Evolutionary conservation across 352 stramenopile species (phyloP).

Genomic region (Phytophthora ohioensis): DNA sequence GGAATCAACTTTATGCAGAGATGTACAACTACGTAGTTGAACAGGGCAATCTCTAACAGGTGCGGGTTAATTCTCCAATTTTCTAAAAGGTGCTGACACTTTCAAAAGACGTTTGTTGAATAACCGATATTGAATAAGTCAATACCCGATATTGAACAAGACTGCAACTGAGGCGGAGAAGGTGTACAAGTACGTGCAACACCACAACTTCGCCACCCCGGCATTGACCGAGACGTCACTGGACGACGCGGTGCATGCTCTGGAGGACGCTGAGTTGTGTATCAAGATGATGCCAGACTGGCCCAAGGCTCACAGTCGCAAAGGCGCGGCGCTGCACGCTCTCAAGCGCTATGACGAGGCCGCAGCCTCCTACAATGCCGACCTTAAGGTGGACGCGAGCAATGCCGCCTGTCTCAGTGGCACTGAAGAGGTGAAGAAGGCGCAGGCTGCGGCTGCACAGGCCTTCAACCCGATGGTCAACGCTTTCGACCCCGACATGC

Average conservation of each 20-base stretch:
- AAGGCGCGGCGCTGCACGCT: slow-evolving; percentile 97
- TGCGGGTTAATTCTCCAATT: too few relatives aligned
- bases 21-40: too few relatives aligned
- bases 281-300: slow-evolving; percentile 96
- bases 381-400: slow-evolving; percentile 90
- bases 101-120: too few relatives aligned
- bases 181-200: too few relatives aligned
- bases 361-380: slow-evolving; percentile 83
- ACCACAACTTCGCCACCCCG: too few relatives aligned
- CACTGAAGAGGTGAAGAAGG: slow-evolving; percentile 94
- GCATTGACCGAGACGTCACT: slow-evolving; percentile 52
- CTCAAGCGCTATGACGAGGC: slow-evolving; percentile 90
- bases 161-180: too few relatives aligned
- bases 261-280: slow-evolving; percentile 97
- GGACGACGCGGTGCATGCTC: slow-evolving; percentile 91
- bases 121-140: too few relatives aligned
- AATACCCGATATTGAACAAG: too few relatives aligned
- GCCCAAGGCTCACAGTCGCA: slow-evolving; percentile 98
- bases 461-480: slow-evolving; percentile 89
- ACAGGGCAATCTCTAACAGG: too few relatives aligned
- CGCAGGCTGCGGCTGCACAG: slow-evolving; percentile 52
- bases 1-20: too few relatives aligned
- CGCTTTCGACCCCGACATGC: slow-evolving; percentile 96
- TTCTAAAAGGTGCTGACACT: too few relatives aligned
- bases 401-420: slow-evolving; percentile 94